Evolutionary conservation across 257 asterid species (phyloP).

Genomic region (Pogostemon cablin): DNA sequence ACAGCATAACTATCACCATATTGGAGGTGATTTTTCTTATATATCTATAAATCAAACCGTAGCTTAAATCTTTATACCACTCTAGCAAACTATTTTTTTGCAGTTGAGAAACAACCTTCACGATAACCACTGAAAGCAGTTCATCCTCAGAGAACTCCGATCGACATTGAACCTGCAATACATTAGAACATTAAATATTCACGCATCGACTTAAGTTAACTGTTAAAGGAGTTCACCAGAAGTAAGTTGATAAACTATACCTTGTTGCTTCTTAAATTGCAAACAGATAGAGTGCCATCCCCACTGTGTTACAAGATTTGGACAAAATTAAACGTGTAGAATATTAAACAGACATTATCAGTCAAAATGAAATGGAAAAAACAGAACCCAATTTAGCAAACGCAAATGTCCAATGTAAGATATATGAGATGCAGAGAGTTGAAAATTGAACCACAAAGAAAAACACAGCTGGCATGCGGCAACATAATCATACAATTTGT

Average conservation of each 20-base stretch:
- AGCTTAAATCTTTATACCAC: conserved; percentile 12
- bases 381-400: not conserved
- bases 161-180: conserved; percentile 71
- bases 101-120: conserved; percentile 67
- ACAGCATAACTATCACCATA: not conserved
- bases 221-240: not conserved
- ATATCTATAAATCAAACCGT: not conserved
- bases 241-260: conserved; percentile 38
- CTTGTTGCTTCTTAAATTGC: conserved; percentile 93
- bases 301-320: conserved; percentile 57
- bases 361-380: conserved; percentile 3
- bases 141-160: conserved; percentile 97
- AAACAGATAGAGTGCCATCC: conserved; percentile 90
- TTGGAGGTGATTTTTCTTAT: not conserved
- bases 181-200: conserved; percentile 18
- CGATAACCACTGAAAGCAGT: conserved; percentile 83
- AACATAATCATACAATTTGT: not conserved
- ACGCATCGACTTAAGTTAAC: conserved; percentile 15
- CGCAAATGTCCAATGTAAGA: not conserved
- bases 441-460: conserved; percentile 3
- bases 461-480: not conserved
- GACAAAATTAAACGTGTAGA: conserved; percentile 13
- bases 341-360: not conserved
- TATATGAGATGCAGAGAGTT: conserved; percentile 10
- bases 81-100: conserved; percentile 19